Base-by-base conservation (phyloP, 805 yeast genomes). In the Saturnispora sekii region DNA sequence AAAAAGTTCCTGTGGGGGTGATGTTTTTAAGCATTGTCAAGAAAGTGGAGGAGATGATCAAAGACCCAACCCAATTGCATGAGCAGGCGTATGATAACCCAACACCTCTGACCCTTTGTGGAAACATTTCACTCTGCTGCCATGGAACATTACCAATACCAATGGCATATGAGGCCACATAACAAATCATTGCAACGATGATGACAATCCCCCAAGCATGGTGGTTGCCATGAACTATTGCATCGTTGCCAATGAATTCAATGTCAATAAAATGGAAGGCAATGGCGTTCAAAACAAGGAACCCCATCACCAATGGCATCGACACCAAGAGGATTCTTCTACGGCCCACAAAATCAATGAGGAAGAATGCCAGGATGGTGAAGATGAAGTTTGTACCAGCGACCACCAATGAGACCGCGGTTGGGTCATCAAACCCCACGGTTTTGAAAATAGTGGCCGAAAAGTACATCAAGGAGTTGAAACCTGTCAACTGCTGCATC, bases 81-180 rank as follows among this genome's bases (percentile, higher is more conserved):
- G 93, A 90, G 10, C 97, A 86, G 2, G 96, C 88, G 57, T 77
- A 81, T 47, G 95, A 85, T 9, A 88, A 80, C 49, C 97, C 97
- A 39, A 87, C 73, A 48, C 96, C 95, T 62, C 98, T 79, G 31
- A 90, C 96, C 50, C 79, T 76, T 71, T 89, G 95, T 32, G 97
- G 93, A 68, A 93, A 88, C 58, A 90, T 69, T 65, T 90, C 98
- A 46, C 90, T 83, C 60, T 93, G 97, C 61, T 90, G 96, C 98
- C 98, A 90, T 46, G 97, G 97, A 45, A 87, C 93, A 63, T 90
- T 89, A 66, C 98, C 98, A 53, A 89, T 85, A 53, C 97, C 97
- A 53, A 86, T 69, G 40, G 97, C 96, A 61, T 89, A 90, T 44
- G 82, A 79, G 3, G 95, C 96, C 38, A 89, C 96, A 59, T 71